Conservation (phyloP, 2,329 filamentous ascomycete species). For the Aspergillus alliaceus region DNA sequence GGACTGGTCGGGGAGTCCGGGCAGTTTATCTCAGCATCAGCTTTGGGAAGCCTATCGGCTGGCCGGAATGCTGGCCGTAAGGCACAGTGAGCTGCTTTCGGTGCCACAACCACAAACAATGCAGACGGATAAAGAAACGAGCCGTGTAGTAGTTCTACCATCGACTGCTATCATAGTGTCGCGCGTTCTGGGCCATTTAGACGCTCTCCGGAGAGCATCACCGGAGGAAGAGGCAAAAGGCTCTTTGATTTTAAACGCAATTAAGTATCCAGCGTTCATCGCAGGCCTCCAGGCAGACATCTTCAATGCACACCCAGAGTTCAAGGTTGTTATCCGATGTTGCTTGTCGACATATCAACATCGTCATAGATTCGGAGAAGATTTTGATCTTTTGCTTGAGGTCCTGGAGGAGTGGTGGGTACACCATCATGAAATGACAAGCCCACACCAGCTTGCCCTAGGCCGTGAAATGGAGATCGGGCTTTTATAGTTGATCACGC, state of each 20-base stretch:
- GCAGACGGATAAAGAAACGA: background rate
- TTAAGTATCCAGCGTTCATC: constrained; percentile 24
- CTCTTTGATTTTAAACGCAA: constrained; percentile 24
- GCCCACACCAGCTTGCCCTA: constrained; percentile 23
- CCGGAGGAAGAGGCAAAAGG: constrained; percentile 14
- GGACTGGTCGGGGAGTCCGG: constrained; percentile 28
- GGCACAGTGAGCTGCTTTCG: constrained; percentile 9
- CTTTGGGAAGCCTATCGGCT: constrained; percentile 31
- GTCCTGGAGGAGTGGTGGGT: constrained; percentile 28
- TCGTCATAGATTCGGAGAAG: background rate
- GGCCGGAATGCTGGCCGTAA: constrained; percentile 26
- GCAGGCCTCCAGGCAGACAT: constrained; percentile 15
- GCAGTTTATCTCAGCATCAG: constrained; percentile 28
- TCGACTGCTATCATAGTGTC: constrained; percentile 17
- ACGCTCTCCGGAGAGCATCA: constrained; percentile 25
- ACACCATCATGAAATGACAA: constrained; percentile 9
- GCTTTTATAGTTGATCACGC: constrained; percentile 7
- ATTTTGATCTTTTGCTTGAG: constrained; percentile 2
- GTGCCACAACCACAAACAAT: background rate
- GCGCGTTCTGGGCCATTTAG: constrained; percentile 25
- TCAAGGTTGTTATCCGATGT: constrained; percentile 18
- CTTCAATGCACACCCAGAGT: constrained; percentile 18
- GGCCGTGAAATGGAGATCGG: constrained; percentile 25
- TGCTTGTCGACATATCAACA: background rate
- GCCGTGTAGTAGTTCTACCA: constrained; percentile 6